Evolutionary conservation across 345 rosid species (phyloP).

Genomic region (Microthlaspi erraticum): DNA sequence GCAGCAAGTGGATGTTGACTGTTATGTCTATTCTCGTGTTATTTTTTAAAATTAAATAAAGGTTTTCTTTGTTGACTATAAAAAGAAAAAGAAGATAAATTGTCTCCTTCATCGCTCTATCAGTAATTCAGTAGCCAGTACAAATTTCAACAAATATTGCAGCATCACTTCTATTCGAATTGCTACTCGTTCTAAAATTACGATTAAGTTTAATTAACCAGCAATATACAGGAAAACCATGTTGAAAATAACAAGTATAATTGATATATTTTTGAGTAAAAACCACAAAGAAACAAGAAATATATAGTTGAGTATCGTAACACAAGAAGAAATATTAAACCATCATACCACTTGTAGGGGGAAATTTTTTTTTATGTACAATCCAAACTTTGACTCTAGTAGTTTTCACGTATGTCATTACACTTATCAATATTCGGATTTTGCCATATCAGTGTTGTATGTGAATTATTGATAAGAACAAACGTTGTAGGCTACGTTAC

Average conservation of each 20-base stretch:
- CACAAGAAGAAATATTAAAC: not conserved
- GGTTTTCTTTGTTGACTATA: no score
- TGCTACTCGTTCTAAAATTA: not conserved
- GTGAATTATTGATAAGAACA: not conserved
- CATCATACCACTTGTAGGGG: not conserved
- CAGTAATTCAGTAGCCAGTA: not conserved
- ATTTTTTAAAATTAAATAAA: not conserved
- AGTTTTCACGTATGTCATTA: constrained; percentile 12
- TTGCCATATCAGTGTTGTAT: not conserved
- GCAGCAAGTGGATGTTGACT: constrained; percentile 38
- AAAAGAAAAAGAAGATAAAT: no score
- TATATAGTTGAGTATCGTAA: not conserved
- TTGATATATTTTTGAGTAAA: no score
- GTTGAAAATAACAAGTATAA: no score
- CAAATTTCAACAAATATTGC: not conserved
- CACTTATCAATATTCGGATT: not conserved
- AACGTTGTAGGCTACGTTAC: not conserved
- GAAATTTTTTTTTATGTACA: not conserved
- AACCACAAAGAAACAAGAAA: not conserved
- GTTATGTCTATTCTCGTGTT: constrained; percentile 38
- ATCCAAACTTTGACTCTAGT: not conserved
- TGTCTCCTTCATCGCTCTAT: not conserved
- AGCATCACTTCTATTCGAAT: not conserved
- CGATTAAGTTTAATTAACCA: not conserved
- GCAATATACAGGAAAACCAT: no score